Evolutionary conservation across 1,284 basidiomycete genomes (phyloP).

Genomic region (Cronartium quercuum): DNA sequence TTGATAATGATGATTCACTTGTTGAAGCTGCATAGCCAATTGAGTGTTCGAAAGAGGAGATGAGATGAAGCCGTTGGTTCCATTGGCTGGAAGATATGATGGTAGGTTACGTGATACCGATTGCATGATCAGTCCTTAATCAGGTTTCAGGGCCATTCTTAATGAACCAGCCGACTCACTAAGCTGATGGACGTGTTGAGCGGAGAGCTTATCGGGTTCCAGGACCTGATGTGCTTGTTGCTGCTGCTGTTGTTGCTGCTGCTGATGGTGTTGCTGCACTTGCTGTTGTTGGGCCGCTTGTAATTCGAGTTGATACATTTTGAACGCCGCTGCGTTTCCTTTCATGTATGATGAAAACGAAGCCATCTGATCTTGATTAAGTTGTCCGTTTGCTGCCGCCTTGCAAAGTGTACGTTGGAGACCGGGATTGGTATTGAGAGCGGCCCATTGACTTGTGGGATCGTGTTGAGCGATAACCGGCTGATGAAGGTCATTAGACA

Average conservation of each 20-base stretch:
- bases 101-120: background rate
- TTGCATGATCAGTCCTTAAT: background rate
- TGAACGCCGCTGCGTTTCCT: conserved; percentile 9
- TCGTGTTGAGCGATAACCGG: background rate
- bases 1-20: conserved; percentile 12
- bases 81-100: background rate
- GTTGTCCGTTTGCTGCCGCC: conserved; percentile 25
- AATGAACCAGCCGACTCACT: conserved; percentile 1
- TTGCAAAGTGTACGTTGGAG: conserved; percentile 37
- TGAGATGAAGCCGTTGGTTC: background rate
- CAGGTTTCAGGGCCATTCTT: background rate
- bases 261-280: conserved; percentile 19
- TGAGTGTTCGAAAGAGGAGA: conserved; percentile 7
- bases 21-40: background rate
- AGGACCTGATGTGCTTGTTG: conserved; percentile 19
- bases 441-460: conserved; percentile 16
- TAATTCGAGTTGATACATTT: conserved; percentile 34
- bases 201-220: conserved; percentile 2
- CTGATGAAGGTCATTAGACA: conserved; percentile 2
- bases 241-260: conserved; percentile 11
- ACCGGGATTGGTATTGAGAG: conserved; percentile 28
- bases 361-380: conserved; percentile 11
- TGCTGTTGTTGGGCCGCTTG: conserved; percentile 26
- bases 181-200: conserved; percentile 20
- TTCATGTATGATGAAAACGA: conserved; percentile 24